These are phyloP conservation scores for Chernovozyma aurita DNA, from an alignment of 1,139 yeast genomes.

Conservation along the genomic window DNA sequence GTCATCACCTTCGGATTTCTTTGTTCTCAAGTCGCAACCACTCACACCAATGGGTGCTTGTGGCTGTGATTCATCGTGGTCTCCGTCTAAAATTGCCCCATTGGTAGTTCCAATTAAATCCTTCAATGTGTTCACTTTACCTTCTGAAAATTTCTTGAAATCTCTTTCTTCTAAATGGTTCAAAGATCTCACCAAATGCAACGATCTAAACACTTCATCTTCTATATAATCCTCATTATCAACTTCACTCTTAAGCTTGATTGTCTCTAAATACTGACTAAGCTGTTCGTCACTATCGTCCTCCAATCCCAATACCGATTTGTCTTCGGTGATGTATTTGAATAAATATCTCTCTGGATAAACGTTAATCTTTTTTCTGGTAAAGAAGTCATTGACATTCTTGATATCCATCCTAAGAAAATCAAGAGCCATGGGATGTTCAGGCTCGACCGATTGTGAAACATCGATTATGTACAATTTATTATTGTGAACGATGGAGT, in stretches of 20 bases:
- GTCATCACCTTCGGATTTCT: conserved; percentile 14
- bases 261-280: conserved; percentile 31
- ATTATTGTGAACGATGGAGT: conserved; percentile 79
- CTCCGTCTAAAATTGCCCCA: conserved; percentile 16
- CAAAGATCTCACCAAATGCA: conserved; percentile 76
- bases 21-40: no score
- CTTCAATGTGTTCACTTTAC: conserved; percentile 74
- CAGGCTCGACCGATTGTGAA: conserved; percentile 96
- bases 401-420: conserved; percentile 96
- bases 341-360: conserved; percentile 81
- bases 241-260: conserved; percentile 50
- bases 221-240: conserved; percentile 50
- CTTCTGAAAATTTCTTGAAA: conserved; percentile 73
- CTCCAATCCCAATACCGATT: conserved; percentile 32
- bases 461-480: conserved; percentile 89
- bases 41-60: no score
- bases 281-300: conserved; percentile 42
- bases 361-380: conserved; percentile 63
- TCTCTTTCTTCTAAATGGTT: conserved; percentile 83
- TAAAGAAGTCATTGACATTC: conserved; percentile 86
- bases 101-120: conserved; percentile 45
- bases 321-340: conserved; percentile 54
- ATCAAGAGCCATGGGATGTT: conserved; percentile 94
- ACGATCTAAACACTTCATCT: conserved; percentile 83
- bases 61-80: conserved; percentile 12